phyloP scores from a whole-genome alignment of 495 filamentous ascomycete genomes.

The Penicillium maclennaniae region DNA sequence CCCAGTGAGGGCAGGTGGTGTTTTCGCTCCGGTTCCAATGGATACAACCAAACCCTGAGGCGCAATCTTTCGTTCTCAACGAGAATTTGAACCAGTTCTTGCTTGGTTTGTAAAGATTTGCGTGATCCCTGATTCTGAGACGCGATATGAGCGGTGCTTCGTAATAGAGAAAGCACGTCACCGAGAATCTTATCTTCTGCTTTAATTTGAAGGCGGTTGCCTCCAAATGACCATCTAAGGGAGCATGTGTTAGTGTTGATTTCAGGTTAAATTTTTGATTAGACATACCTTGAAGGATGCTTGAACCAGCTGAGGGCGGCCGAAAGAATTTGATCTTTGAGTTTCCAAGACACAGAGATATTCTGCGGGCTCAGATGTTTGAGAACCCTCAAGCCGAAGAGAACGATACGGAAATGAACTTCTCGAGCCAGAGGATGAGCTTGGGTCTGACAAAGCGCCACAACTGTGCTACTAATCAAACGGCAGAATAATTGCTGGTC shows the following conservation, averaged over 20 bases:
- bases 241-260: conserved; percentile 7
- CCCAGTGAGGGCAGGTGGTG: conserved; percentile 44
- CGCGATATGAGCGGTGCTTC: conserved; percentile 52
- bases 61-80: conserved; percentile 82
- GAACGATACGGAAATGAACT: conserved; percentile 78
- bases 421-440: conserved; percentile 87
- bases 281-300: conserved; percentile 58
- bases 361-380: conserved; percentile 62
- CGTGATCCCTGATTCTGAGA: conserved; percentile 48
- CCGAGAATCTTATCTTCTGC: conserved; percentile 79
- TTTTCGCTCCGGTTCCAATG: conserved; percentile 65
- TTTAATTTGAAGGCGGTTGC: conserved; percentile 87
- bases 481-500: conserved; percentile 77
- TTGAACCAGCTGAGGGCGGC: conserved; percentile 86
- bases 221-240: conserved; percentile 83
- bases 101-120: conserved; percentile 69
- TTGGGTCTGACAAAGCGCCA: conserved; percentile 62
- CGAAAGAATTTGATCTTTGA: conserved; percentile 85
- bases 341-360: conserved; percentile 58
- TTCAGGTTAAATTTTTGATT: neutral
- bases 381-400: conserved; percentile 76
- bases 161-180: conserved; percentile 67
- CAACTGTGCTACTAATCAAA: conserved; percentile 68
- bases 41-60: conserved; percentile 85
- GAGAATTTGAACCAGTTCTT: conserved; percentile 71